Evolutionary conservation across 2,329 filamentous ascomycete species (phyloP).

Genomic region (Ascocoryne sarcoides): DNA sequence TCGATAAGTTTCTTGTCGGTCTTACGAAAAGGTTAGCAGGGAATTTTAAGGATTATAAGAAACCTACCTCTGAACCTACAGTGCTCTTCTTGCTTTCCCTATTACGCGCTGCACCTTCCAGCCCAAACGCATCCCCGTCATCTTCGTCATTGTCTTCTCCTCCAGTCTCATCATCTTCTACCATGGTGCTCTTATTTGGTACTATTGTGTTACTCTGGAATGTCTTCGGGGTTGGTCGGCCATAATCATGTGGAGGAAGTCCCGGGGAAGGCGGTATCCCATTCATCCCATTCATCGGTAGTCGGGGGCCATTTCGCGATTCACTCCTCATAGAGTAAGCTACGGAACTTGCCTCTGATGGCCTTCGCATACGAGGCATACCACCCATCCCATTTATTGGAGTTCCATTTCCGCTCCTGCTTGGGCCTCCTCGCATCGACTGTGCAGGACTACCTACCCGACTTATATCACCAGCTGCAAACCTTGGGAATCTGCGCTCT

Average conservation of each 20-base stretch:
- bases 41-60: not conserved
- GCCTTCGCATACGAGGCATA: conserved; percentile 33
- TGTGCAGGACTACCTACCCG: conserved; percentile 58
- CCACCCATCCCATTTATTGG: conserved; percentile 46
- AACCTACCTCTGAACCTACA: conserved; percentile 32
- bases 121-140: conserved; percentile 56
- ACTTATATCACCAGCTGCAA: conserved; percentile 60
- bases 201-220: conserved; percentile 95
- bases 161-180: conserved; percentile 78
- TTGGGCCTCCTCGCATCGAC: conserved; percentile 48
- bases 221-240: conserved; percentile 74
- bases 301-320: conserved; percentile 30
- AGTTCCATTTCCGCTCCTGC: conserved; percentile 47
- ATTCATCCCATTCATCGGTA: conserved; percentile 29
- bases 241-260: conserved; percentile 53
- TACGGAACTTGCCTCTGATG: conserved; percentile 51
- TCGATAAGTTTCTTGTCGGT: conserved; percentile 64
- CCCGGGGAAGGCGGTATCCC: conserved; percentile 52
- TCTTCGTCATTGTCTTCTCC: conserved; percentile 75
- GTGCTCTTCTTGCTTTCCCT: conserved; percentile 32
- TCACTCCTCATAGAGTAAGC: conserved; percentile 32
- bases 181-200: conserved; percentile 94
- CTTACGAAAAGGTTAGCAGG: conserved; percentile 29
- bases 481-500: conserved; percentile 79
- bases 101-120: conserved; percentile 36